These are phyloP conservation scores for Wallemia ichthyophaga DNA, from an alignment of 1,284 basidiomycete genomes.

Conservation along the genomic window DNA sequence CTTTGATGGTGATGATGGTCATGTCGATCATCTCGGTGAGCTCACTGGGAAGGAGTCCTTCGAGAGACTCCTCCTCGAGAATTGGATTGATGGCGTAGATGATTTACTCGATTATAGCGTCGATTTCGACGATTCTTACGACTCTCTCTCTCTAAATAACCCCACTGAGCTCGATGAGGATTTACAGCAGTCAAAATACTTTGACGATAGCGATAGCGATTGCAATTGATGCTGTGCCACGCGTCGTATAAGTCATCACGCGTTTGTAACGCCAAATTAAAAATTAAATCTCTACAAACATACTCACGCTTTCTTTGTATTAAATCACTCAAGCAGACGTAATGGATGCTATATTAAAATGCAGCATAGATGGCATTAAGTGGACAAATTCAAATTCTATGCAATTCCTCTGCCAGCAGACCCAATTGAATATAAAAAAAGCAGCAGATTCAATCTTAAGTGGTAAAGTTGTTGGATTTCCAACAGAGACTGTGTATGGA, in stretches of 20 bases:
- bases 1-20: too few species aligned
- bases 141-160: background rate
- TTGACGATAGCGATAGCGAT: background rate
- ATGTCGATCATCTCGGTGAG: too few species aligned
- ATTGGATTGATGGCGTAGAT: background rate
- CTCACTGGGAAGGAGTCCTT: background rate
- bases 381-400: background rate
- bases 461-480: conserved; percentile 40
- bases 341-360: background rate
- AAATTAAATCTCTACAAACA: too few species aligned
- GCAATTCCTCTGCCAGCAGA: background rate
- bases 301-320: too few species aligned
- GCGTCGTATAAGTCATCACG: too few species aligned
- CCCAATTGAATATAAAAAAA: background rate
- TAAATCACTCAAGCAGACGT: too few species aligned
- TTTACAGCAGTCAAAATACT: background rate
- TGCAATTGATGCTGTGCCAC: too few species aligned
- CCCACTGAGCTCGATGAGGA: background rate
- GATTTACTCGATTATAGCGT: background rate
- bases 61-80: background rate
- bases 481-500: conserved; percentile 96
- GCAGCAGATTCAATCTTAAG: background rate
- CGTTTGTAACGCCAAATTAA: too few species aligned
- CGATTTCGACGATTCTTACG: background rate
- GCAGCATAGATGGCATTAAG: background rate